Evolutionary conservation across 257 asterid species (phyloP).

Genomic region (Capsicum rhomboideum): DNA sequence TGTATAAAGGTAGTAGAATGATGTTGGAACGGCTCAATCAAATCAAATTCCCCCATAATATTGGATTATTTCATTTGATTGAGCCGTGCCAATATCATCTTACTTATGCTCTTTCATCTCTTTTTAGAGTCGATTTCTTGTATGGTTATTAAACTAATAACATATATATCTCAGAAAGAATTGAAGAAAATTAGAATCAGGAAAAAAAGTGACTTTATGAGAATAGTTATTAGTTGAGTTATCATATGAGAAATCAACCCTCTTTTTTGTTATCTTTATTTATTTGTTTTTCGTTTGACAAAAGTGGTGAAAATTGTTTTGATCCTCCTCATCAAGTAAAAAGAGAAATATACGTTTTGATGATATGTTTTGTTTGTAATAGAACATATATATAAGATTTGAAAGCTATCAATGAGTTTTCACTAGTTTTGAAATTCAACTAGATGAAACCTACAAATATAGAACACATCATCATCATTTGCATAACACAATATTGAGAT

Average conservation of each 20-base stretch:
- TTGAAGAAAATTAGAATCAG: too few relatives aligned
- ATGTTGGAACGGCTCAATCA: constrained; percentile 58
- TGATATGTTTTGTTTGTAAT: too few relatives aligned
- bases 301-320: background rate
- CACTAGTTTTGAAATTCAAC: background rate
- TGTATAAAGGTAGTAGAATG: background rate
- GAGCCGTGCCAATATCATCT: constrained; percentile 70
- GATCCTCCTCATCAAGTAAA: background rate
- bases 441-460: background rate
- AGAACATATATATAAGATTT: background rate
- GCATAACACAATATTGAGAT: background rate
- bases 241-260: background rate
- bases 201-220: too few relatives aligned
- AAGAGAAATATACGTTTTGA: background rate
- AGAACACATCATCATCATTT: background rate
- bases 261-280: background rate
- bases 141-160: background rate
- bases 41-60: constrained; percentile 31
- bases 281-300: background rate
- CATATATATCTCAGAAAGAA: background rate
- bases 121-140: background rate
- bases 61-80: constrained; percentile 45
- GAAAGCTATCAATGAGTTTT: background rate
- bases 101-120: background rate
- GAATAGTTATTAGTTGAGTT: background rate